Evolutionary conservation across 768 basidiomycete species (phyloP), one percentile per base, ranked within the genome.

Genomic region (Tylopilus intermedius): DNA sequence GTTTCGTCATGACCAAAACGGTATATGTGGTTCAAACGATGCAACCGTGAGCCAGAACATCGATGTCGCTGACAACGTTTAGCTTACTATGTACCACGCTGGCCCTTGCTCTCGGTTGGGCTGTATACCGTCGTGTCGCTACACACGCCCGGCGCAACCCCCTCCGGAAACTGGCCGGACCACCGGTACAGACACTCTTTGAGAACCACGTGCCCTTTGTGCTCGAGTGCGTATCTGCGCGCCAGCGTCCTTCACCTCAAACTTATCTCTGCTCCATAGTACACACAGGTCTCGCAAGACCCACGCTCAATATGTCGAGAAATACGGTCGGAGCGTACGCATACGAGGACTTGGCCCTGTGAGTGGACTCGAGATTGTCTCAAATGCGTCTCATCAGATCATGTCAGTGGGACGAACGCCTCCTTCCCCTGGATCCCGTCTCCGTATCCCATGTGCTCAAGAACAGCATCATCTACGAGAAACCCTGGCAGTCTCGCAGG

Each of bases 351-450:
- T 84, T 11, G 78, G 79, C 44, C 84, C 84, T 47, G 88, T 90
- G 69, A 55, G 88, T 76, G n/a, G 10, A 35, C 29, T 45, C 42
- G 9, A 47, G 24, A 27, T 5, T 26, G 21, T 27, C 40, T 37
- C n/a, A 5, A 49, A 50, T 44, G 24, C 27, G 15, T 47, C 62
- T 66, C 49, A 66, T 29, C 1, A 24, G 32, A 15, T 24, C 4
- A 18, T 26, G 45, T 38, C 26, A 91, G 88, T 88, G 84, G 81
- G 89, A 88, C 54, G 76, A 82, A 39, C 83, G 93, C 33, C 79
- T 95, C 1, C 74, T 91, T 50, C 89, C 90, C 0, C 74, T 91
- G 40, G 93, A 95, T 63, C 88, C 91, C 5, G 66, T 79, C 22
- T 86, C 92, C 0, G 65, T 94, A 30, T 68, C 77, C 10, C 83